phyloP scores from a whole-genome alignment of 495 filamentous ascomycete genomes.

The Cetradonia linearis region DNA sequence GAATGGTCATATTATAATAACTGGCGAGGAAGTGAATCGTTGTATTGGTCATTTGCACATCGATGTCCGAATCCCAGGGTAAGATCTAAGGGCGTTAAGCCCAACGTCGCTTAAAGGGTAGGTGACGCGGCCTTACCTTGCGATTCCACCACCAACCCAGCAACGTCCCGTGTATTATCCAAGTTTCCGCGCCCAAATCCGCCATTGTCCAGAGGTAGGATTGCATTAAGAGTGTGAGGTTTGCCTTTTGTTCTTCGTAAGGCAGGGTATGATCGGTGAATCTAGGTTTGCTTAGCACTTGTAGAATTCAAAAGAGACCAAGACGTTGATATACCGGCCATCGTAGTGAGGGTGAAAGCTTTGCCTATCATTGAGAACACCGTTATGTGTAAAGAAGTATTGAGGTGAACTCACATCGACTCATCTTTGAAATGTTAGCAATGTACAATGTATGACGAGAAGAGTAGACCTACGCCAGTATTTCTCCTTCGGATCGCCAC shows the following conservation, averaged over 20 bases:
- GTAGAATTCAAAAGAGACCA: neutral
- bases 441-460: conserved; percentile 3
- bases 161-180: conserved; percentile 54
- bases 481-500: conserved; percentile 41
- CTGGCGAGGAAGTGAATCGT: conserved; percentile 46
- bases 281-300: conserved; percentile 8
- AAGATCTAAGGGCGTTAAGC: conserved; percentile 35
- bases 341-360: conserved; percentile 56
- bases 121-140: conserved; percentile 28
- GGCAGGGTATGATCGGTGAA: conserved; percentile 40
- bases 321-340: conserved; percentile 38
- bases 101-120: neutral
- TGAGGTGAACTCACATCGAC: conserved; percentile 38
- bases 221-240: conserved; percentile 43
- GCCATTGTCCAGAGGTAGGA: conserved; percentile 48
- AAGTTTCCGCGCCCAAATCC: conserved; percentile 47
- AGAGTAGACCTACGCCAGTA: conserved; percentile 45
- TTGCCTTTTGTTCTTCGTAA: conserved; percentile 37
- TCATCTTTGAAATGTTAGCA: conserved; percentile 35
- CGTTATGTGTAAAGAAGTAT: neutral
- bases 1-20: conserved; percentile 55
- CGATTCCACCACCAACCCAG: conserved; percentile 57
- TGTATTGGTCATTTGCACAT: conserved; percentile 48
- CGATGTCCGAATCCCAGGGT: conserved; percentile 55
- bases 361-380: conserved; percentile 15